Percentiles rank a stretch among this genome's conserved stretches.
phyloP scores from a whole-genome alignment of 208 protist genomes.

The Crithidia fasciculata region DNA sequence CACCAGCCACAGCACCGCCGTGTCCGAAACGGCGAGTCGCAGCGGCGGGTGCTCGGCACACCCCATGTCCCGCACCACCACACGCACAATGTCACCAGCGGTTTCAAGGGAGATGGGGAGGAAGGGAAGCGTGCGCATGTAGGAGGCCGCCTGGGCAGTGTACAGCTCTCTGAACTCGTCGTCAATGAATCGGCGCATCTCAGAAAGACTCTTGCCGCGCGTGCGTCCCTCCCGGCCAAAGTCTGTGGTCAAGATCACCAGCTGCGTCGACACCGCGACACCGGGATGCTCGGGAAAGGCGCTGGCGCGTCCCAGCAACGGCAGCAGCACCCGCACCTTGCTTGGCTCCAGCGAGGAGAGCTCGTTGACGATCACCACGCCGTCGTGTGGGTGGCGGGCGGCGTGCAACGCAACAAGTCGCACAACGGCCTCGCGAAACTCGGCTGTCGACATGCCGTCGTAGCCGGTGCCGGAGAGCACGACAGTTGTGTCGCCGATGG shows the following conservation, averaged over 20 bases:
- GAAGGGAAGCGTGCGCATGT: constrained; percentile 70
- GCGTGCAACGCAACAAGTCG: constrained; percentile 47
- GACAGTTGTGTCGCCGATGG: constrained; percentile 66
- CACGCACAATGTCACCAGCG: constrained; percentile 51
- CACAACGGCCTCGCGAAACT: constrained; percentile 65
- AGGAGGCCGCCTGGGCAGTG: constrained; percentile 44
- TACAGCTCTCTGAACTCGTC: constrained; percentile 67
- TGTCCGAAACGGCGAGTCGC: constrained; percentile 27
- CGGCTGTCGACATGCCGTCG: constrained; percentile 52
- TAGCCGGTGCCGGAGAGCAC: constrained; percentile 65
- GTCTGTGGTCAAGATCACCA: constrained; percentile 81
- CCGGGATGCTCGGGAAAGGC: constrained; percentile 51
- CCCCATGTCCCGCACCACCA: constrained; percentile 42
- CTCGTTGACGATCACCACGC: constrained; percentile 79
- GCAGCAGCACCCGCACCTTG: constrained; percentile 60
- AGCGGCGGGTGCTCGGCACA: constrained; percentile 26
- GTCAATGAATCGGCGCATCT: constrained; percentile 68
- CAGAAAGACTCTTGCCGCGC: constrained; percentile 58
- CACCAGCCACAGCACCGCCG: constrained; percentile 38
- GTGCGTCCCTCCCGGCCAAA: constrained; percentile 74
- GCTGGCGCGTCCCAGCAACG: constrained; percentile 51
- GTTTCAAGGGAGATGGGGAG: constrained; percentile 58
- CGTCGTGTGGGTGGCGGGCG: constrained; percentile 43
- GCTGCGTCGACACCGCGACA: constrained; percentile 37
- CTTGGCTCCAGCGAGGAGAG: constrained; percentile 51